Percentiles rank a stretch among this genome's conserved stretches.
Evolutionary conservation across 306 rosid genomes (phyloP).

Genomic region (Luffa aegyptiaca): DNA sequence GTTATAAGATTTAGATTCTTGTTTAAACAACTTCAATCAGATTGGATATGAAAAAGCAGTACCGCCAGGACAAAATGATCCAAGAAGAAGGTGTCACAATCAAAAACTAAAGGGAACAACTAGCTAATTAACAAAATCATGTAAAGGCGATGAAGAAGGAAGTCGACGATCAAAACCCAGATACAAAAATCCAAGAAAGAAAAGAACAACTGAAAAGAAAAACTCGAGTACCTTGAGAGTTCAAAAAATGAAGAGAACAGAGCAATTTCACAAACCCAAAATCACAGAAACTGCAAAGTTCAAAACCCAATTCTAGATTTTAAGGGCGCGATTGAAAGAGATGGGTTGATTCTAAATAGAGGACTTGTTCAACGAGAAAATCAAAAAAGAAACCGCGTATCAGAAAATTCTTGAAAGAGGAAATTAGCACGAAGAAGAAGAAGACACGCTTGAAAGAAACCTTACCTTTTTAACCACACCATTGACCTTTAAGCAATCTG

Average conservation of each 20-base stretch:
- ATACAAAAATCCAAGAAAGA: conserved; percentile 16
- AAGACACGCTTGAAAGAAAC: background rate
- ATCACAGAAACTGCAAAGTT: background rate
- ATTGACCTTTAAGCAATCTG: background rate
- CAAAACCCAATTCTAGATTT: background rate
- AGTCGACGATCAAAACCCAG: conserved; percentile 19
- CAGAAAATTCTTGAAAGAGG: conserved; percentile 23
- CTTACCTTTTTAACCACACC: background rate
- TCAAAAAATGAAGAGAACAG: background rate
- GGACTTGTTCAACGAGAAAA: conserved; percentile 14
- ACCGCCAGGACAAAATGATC: too few species aligned
- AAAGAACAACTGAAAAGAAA: background rate
- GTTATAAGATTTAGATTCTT: background rate
- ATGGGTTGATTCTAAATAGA: conserved; percentile 12
- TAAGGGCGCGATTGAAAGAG: conserved; percentile 13
- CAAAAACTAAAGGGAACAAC: conserved; percentile 6
- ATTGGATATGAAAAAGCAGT: too few species aligned
- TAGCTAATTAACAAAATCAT: conserved; percentile 10
- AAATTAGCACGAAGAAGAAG: conserved; percentile 9
- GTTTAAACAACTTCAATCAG: background rate
- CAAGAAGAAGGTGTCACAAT: background rate
- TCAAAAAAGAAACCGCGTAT: conserved; percentile 30
- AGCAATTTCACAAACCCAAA: conserved; percentile 1
- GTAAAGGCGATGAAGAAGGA: background rate
- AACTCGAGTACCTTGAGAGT: conserved; percentile 34